A percentile compares a stretch with the other conserved stretches of the same genome.
phyloP scores from a whole-genome alignment of 371 early-diverging fungal species.

The Smittium culicis region DNA sequence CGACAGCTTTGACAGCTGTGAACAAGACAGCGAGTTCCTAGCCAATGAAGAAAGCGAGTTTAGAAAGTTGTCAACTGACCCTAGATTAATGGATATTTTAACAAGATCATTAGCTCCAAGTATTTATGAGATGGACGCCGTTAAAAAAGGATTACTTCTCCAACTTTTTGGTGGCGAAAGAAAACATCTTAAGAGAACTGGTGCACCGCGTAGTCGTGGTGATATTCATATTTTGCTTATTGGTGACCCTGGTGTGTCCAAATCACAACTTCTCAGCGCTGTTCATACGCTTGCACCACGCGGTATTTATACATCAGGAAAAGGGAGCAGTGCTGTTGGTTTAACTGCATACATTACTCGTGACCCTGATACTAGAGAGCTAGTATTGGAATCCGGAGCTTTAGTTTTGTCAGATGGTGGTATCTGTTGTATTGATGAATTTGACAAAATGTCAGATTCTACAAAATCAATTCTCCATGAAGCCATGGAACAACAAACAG shows the following conservation, averaged over 20 bases:
- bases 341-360: constrained; percentile 78
- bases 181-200: constrained; percentile 55
- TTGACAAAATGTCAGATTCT: constrained; percentile 82
- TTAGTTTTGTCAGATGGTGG: constrained; percentile 83
- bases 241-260: constrained; percentile 98
- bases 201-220: constrained; percentile 85
- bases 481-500: constrained; percentile 94
- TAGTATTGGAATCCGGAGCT: constrained; percentile 86
- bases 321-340: constrained; percentile 87
- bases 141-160: constrained; percentile 94
- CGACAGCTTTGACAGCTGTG: constrained; percentile 14
- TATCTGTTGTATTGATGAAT: constrained; percentile 91
- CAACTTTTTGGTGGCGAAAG: constrained; percentile 98
- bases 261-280: constrained; percentile 81
- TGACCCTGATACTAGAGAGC: constrained; percentile 74
- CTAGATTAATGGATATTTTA: constrained; percentile 65
- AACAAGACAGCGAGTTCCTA: constrained; percentile 39
- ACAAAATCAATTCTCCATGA: constrained; percentile 86
- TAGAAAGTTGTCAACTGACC: constrained; percentile 39
- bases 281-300: constrained; percentile 73
- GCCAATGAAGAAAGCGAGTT: constrained; percentile 46
- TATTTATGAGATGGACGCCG: constrained; percentile 94
- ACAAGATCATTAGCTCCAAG: constrained; percentile 87
- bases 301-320: constrained; percentile 88
- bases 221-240: constrained; percentile 95